Conservation (phyloP, 2,329 filamentous ascomycete genomes). For the Trichophaea hybrida region DNA sequence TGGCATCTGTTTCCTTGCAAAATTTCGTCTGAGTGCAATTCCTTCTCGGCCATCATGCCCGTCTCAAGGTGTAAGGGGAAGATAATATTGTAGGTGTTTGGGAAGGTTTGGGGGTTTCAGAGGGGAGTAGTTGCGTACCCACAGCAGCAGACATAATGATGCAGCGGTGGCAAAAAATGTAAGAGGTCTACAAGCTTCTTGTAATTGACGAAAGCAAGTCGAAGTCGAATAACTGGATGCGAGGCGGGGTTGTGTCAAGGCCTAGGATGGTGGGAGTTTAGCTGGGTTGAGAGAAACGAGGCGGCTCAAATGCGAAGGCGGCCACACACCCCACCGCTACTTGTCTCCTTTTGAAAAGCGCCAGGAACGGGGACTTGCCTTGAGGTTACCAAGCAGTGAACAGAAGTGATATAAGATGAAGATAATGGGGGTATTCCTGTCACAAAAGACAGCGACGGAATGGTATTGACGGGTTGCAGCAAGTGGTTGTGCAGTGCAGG, state of each 20-base stretch:
- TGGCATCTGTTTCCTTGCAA: constrained; percentile 22
- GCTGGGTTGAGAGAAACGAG: neutral
- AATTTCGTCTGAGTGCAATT: constrained; percentile 13
- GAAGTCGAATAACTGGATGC: neutral
- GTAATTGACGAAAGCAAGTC: neutral
- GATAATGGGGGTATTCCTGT: neutral
- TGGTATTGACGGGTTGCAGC: neutral
- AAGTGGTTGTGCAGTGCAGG: neutral
- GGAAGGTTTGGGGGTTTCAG: constrained; percentile 24
- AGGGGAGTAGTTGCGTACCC: constrained; percentile 22
- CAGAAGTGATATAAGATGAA: neutral
- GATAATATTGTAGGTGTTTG: constrained; percentile 32
- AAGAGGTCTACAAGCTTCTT: neutral
- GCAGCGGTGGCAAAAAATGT: constrained; percentile 9
- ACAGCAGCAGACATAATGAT: constrained; percentile 23
- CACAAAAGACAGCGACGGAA: neutral
- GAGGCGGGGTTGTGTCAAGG: neutral
- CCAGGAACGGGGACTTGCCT: neutral
- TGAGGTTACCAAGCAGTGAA: neutral
- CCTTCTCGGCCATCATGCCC: neutral
- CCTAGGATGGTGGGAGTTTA: neutral
- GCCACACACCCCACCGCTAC: neutral
- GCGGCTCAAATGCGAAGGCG: neutral
- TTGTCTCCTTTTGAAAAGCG: neutral
- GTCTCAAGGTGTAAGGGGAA: neutral